Base-by-base conservation (phyloP, 345 rosid species). In the Clausena lansium region DNA sequence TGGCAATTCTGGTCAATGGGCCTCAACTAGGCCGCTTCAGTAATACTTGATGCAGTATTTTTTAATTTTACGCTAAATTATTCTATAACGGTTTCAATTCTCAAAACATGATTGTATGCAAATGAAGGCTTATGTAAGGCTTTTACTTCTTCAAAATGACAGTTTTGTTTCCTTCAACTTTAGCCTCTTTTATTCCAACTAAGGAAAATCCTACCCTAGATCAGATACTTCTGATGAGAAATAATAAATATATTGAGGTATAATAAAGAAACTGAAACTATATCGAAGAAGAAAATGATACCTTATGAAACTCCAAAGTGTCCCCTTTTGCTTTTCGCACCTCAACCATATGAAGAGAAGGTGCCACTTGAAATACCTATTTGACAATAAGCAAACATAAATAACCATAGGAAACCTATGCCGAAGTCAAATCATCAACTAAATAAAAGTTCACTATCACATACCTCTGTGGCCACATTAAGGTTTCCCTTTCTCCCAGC, bases 401-500 rank as follows among this genome's bases (percentile, higher is more conserved):
- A 33, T 27, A 27, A 36, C 75, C 15, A 4, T 7, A 5, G 36
- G 35, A 75, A 58, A 77, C 41, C 20, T 52, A 35, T 17, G 33
- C 9, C 33, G 1, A 52, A 25, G 39, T 59, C 60, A 68, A 35
- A 47, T 7, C 76, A 71, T 70, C 45, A 72, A 20, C 28, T 60
- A 33, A 35, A 36, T 35, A 39, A 24, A 36, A 59, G 25, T 71
- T 80, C 0, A 47, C 7, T 33, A 47, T 79, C 62, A 24, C 75
- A 25, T 82, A 95, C 99, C 97, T 95, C 96, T 3, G 98, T 93
- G 7, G 95, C 86, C 20, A 95, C 90, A 19, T 92, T 93, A 62
- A 95, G 97, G 79, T 95, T 92, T 66, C 99, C 98, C 81, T 95
- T 95, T 79, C 99, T 90, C 70, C 98, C 99, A 27, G 99, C 94